Base-by-base conservation (phyloP, 768 basidiomycete genomes). In the Candolleomyces eurysporus region DNA sequence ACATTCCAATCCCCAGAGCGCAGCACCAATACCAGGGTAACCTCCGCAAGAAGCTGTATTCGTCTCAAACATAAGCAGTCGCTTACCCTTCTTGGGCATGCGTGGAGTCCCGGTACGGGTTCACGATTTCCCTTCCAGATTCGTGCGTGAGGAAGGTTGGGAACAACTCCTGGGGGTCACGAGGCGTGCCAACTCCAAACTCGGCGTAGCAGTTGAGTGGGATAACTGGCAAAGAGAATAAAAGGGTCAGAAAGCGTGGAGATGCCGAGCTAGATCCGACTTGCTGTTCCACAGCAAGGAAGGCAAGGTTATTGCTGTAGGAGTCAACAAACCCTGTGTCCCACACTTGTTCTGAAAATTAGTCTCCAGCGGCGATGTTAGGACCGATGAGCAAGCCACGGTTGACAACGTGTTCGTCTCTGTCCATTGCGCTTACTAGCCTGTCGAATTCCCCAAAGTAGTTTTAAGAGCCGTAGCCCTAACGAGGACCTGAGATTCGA, bases 31-130 rank as follows among this genome's bases (percentile, higher is more conserved):
- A 2, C 88, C 89, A 17, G 82, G 74, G 68, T 89, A 86, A 7
- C 89, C 88, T 69, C 86, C 87, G 74, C 88, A 89, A 50, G 83
- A 83, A 8, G 87, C 87, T 0, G 83, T 83, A 66, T 89, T 89
- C 6, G 86, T 88, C 68, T 91, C 89, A 61, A 89, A 82, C 86
- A 91, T 88, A 53, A 88, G 70, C 60, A 89, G 75, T 0, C 82
- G 83, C 66, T 81, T 82, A 0, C 72, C 70, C 0, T 71, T 71
- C 70, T 51, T 76, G 75, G 0, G 85, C 85, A 7, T 64, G 63
- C 1, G 82, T 76, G 0, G 84, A 81, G 55, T 76, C 75, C 14
- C 82, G 65, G 70, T 91, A 93, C 5, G 76, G 75, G 1, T 63
- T 51, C n/a, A 86, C 79, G 19, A 91, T 75, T 36, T 67, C 66